phyloP scores from a whole-genome alignment of 495 filamentous ascomycete species.

The Aspergillus bertholletiae region DNA sequence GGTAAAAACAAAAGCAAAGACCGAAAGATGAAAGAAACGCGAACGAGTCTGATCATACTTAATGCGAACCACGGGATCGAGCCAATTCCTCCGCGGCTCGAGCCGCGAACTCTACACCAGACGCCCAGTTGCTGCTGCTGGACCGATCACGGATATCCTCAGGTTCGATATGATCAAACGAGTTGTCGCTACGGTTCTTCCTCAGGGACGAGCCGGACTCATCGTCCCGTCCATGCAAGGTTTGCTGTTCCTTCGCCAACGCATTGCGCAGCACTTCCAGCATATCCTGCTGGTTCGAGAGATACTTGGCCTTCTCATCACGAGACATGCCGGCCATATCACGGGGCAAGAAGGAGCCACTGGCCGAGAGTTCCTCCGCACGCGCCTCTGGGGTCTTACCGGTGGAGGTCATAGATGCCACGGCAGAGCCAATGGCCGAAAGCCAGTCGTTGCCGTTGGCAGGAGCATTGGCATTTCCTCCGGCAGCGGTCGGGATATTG shows the following conservation, averaged over 20 bases:
- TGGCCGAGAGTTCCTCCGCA: conserved; percentile 51
- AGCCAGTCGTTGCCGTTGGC: conserved; percentile 61
- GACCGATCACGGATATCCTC: conserved; percentile 52
- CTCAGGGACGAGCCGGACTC: conserved; percentile 49
- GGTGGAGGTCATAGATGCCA: conserved; percentile 46
- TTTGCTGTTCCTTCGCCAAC: conserved; percentile 67
- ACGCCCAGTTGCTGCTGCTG: conserved; percentile 31
- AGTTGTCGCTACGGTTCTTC: conserved; percentile 71
- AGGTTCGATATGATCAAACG: conserved; percentile 81
- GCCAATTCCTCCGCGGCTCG: conserved; percentile 26
- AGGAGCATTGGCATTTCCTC: conserved; percentile 37
- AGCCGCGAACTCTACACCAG: conserved; percentile 29
- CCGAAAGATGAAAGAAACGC: background rate
- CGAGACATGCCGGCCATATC: conserved; percentile 51
- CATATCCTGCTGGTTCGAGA: conserved; percentile 69
- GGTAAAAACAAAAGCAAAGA: background rate
- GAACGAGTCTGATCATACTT: background rate
- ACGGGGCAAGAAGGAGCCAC: conserved; percentile 64
- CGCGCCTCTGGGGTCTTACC: conserved; percentile 45
- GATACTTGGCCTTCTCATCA: conserved; percentile 64
- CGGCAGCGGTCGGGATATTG: conserved; percentile 61
- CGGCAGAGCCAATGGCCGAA: conserved; percentile 59
- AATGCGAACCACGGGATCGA: conserved; percentile 10
- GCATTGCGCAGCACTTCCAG: conserved; percentile 68
- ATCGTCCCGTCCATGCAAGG: conserved; percentile 39